Evolutionary conservation across 73 alveolate species (phyloP).

Genomic region (Paramecium tetraurelia): DNA sequence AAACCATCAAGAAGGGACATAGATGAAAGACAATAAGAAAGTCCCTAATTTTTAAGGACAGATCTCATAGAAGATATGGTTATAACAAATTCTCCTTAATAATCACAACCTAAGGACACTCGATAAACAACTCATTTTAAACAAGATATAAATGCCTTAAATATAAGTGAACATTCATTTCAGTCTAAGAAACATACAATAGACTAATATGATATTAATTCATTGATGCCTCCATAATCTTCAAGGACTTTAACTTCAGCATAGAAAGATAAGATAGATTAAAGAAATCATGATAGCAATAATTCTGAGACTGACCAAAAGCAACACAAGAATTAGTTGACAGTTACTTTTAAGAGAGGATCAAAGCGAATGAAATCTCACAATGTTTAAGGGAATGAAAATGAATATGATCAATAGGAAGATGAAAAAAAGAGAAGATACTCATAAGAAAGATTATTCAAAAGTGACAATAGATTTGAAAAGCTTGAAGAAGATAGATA

Average conservation of each 20-base stretch:
- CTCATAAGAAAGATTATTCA: background rate
- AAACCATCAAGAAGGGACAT: background rate
- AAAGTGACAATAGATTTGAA: slow-evolving; percentile 9
- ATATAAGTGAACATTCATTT: background rate
- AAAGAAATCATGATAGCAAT: background rate
- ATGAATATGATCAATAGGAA: background rate
- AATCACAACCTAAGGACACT: background rate
- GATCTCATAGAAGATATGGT: background rate
- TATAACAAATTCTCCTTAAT: background rate
- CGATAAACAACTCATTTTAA: background rate
- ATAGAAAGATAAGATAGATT: background rate
- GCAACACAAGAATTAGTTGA: background rate
- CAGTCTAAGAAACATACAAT: background rate
- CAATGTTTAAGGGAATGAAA: slow-evolving; percentile 10
- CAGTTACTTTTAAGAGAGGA: background rate
- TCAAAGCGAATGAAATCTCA: slow-evolving; percentile 21
- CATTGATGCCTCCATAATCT: background rate
- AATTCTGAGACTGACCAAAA: background rate
- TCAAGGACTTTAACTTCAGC: slow-evolving; percentile 16
- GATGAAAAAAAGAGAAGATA: background rate
- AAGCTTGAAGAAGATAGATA: background rate
- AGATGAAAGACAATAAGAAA: background rate
- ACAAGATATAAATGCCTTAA: background rate
- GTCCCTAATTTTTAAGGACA: background rate
- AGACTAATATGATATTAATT: background rate